Evolutionary conservation across 176 grass and related monocot genomes (phyloP).

Genomic region (Aegilops speltoides): DNA sequence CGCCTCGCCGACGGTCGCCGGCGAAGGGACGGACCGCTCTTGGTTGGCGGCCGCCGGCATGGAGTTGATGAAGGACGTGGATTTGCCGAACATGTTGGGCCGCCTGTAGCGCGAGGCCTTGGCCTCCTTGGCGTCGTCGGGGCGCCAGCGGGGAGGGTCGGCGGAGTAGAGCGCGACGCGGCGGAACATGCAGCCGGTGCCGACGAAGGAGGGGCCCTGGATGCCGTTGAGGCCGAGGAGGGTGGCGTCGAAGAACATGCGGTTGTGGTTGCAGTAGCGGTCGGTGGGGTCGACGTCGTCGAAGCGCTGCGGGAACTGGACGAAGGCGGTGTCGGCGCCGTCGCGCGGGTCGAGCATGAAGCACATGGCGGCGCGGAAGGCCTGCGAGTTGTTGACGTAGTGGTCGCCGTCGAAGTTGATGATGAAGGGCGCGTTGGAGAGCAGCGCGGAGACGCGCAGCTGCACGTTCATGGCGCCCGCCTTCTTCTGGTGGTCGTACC

Average conservation of each 20-base stretch:
- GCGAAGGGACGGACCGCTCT: neutral
- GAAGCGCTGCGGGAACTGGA: conserved; percentile 89
- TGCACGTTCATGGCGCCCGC: conserved; percentile 35
- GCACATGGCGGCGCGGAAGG: conserved; percentile 20
- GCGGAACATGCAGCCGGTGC: conserved; percentile 13
- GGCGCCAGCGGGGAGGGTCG: neutral
- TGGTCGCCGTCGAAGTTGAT: conserved; percentile 54
- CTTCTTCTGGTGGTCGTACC: conserved; percentile 29
- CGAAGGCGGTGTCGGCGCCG: conserved; percentile 64
- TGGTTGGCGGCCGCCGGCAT: neutral
- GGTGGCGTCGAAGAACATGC: conserved; percentile 17
- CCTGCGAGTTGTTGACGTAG: conserved; percentile 46
- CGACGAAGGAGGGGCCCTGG: conserved; percentile 13
- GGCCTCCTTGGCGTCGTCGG: neutral
- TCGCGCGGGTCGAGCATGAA: conserved; percentile 46
- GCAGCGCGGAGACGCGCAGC: conserved; percentile 22
- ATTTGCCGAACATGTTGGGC: neutral
- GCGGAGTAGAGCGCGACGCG: neutral
- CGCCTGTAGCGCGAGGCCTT: neutral
- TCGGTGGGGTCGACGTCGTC: conserved; percentile 80
- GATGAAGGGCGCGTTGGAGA: conserved; percentile 36
- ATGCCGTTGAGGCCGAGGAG: neutral
- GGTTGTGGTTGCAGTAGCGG: conserved; percentile 74
- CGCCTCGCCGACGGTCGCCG: neutral
- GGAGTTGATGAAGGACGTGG: neutral